These are phyloP conservation scores for Microbotryum lychnidis-dioicae DNA, from an alignment of 1,284 basidiomycete species.

Conservation along the genomic window DNA sequence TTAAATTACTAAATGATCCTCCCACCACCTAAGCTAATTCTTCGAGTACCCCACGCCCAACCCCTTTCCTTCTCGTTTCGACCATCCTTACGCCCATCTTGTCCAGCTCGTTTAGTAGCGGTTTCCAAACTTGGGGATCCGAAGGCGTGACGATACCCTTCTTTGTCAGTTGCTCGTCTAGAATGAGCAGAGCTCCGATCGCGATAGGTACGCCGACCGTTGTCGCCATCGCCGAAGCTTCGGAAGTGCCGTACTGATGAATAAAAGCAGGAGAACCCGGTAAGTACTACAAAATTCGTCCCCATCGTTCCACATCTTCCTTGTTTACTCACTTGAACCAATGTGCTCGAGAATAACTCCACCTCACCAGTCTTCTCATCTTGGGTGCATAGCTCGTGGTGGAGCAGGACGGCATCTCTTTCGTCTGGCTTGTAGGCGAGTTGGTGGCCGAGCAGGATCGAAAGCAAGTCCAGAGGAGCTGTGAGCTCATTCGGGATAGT, in stretches of 20 bases:
- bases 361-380: slow-evolving; percentile 36
- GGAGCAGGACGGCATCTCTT: slow-evolving; percentile 77
- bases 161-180: slow-evolving; percentile 9
- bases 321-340: slow-evolving; percentile 47
- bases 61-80: slow-evolving; percentile 17
- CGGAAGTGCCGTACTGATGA: slow-evolving; percentile 52
- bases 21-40: neutral
- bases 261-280: neutral
- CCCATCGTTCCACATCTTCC: no score
- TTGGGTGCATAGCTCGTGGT: slow-evolving; percentile 59
- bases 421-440: slow-evolving; percentile 65
- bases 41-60: slow-evolving; percentile 11
- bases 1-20: neutral
- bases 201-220: slow-evolving; percentile 57
- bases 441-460: slow-evolving; percentile 62
- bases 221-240: slow-evolving; percentile 71
- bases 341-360: slow-evolving; percentile 63
- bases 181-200: slow-evolving; percentile 21
- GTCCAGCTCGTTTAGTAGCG: slow-evolving; percentile 17
- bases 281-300: neutral
- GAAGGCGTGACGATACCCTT: slow-evolving; percentile 25
- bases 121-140: slow-evolving; percentile 21
- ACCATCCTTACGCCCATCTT: slow-evolving; percentile 12
- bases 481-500: slow-evolving; percentile 36
- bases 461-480: slow-evolving; percentile 69